Percentiles rank a stretch among this genome's conserved stretches.
Evolutionary conservation across 805 yeast species (phyloP).

Genomic region (Ogataea degrootiae): DNA sequence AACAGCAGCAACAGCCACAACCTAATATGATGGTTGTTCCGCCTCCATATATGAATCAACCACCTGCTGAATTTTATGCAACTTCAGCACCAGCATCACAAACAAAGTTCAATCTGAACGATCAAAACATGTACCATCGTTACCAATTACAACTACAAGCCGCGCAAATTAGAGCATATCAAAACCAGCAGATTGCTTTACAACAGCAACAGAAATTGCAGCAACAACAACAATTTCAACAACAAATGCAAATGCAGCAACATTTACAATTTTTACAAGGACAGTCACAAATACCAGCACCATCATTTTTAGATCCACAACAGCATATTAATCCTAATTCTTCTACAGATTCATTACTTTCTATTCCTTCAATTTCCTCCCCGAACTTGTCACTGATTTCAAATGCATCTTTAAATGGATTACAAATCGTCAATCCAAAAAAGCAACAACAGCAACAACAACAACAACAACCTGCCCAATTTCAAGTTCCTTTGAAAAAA

Average conservation of each 20-base stretch:
- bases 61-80: background rate
- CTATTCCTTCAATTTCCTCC: too few species aligned
- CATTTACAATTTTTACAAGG: slow-evolving; percentile 1
- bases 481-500: background rate
- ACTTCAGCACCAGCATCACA: slow-evolving; percentile 23
- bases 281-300: background rate
- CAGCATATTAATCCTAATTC: background rate
- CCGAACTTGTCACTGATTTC: background rate
- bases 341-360: too few species aligned
- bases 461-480: background rate
- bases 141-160: slow-evolving; percentile 18
- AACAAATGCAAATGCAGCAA: slow-evolving; percentile 2
- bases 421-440: background rate
- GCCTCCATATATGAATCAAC: background rate
- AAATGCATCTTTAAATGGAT: background rate
- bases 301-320: background rate
- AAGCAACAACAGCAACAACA: background rate
- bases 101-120: slow-evolving; percentile 12
- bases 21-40: background rate
- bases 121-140: slow-evolving; percentile 10
- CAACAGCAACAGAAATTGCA: slow-evolving; percentile 10
- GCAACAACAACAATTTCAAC: slow-evolving; percentile 4
- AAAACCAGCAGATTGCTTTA: slow-evolving; percentile 15
- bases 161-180: slow-evolving; percentile 18
- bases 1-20: background rate